Percentiles rank a stretch among this genome's conserved stretches.
Evolutionary conservation across 129 eudicot genomes (phyloP).

Genomic region (sunflower (Helianthus annuus)): HanXRQr2.0-SUNRISE NC_035448.2:148457521-148458020

Average conservation of each 20-base stretch:
- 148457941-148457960: constrained; percentile 90
- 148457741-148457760: constrained; percentile 74
- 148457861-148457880: constrained; percentile 85
- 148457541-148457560: not conserved
- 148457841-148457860: constrained; percentile 86
- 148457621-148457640: constrained; percentile 8
- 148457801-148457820: constrained; percentile 53
- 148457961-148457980: constrained; percentile 73
- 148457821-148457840: constrained; percentile 85
- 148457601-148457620: constrained; percentile 4
- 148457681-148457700: constrained; percentile 30
- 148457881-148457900: constrained; percentile 56
- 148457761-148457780: constrained; percentile 88
- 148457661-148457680: constrained; percentile 31
- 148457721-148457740: not conserved
- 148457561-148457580: not conserved
- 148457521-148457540: not conserved
- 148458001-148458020: constrained; percentile 72
- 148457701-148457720: constrained; percentile 14
- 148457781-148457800: constrained; percentile 64
- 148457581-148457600: not conserved
- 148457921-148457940: constrained; percentile 45
- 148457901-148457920: constrained; percentile 51
- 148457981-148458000: constrained; percentile 91
- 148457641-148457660: constrained; percentile 4